Conservation (phyloP, 805 yeast species). For the Saccharomycopsis sp. region DNA sequence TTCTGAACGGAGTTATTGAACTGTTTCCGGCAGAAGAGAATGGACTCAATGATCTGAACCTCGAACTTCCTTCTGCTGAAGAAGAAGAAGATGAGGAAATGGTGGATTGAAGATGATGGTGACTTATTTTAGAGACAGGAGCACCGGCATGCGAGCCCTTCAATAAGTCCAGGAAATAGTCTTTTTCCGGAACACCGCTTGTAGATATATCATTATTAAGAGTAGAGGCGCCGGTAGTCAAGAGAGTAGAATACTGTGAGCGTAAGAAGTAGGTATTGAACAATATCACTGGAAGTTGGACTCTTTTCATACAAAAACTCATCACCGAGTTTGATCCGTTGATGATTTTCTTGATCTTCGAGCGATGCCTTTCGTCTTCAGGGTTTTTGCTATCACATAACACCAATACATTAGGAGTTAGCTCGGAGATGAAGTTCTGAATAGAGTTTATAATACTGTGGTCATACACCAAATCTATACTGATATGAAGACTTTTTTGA, state of each 20-base stretch:
- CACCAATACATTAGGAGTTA: conserved; percentile 12
- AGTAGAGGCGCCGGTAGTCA: not conserved
- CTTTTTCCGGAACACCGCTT: not conserved
- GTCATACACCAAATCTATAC: conserved; percentile 18
- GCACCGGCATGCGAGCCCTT: not conserved
- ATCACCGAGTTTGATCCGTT: not conserved
- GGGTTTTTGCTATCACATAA: conserved; percentile 4
- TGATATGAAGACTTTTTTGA: conserved; percentile 3
- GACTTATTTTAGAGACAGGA: not conserved
- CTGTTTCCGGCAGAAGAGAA: not conserved
- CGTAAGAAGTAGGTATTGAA: not conserved
- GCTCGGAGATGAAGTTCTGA: conserved; percentile 13
- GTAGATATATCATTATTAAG: not conserved
- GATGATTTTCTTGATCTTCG: not conserved
- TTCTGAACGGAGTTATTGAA: not conserved
- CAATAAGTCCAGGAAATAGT: not conserved
- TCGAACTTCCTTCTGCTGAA: not conserved
- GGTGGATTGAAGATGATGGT: not conserved
- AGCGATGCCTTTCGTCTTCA: conserved; percentile 5
- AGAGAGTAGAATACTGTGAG: not conserved
- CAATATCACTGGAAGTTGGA: not conserved
- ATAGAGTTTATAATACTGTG: conserved; percentile 10
- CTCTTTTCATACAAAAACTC: not conserved
- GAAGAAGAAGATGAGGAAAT: not conserved
- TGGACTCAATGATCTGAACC: not conserved